phyloP scores from a whole-genome alignment of 1,284 basidiomycete species.

The Cystobasidiaceae sp. region DNA sequence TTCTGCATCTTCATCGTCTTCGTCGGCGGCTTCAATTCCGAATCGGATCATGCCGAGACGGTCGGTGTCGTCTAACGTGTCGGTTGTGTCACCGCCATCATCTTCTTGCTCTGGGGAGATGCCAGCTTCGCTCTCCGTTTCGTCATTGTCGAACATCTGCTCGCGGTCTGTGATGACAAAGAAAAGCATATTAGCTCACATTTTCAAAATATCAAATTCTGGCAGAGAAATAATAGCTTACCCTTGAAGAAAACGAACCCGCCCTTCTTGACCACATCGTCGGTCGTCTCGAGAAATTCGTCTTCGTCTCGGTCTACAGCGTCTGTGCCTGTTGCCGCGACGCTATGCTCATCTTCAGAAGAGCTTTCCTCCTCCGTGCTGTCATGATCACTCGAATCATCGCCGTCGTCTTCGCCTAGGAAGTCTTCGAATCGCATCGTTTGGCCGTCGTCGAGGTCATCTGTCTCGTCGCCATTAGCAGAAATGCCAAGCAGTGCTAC shows the following conservation, averaged over 20 bases:
- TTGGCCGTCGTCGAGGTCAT: constrained; percentile 31
- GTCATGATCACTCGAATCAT: not conserved
- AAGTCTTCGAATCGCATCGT: constrained; percentile 30
- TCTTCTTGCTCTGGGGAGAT: constrained; percentile 26
- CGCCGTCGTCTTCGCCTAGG: constrained; percentile 22
- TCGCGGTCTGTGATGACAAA: no score
- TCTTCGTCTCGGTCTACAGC: constrained; percentile 33
- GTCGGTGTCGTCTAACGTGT: constrained; percentile 41
- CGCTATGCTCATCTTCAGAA: constrained; percentile 16
- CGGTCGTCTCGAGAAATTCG: constrained; percentile 12
- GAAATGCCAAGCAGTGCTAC: constrained; percentile 34
- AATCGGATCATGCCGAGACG: constrained; percentile 39
- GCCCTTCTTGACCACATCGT: constrained; percentile 25
- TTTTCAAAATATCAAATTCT: no score
- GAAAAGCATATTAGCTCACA: no score
- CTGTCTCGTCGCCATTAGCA: constrained; percentile 34
- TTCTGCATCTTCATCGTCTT: constrained; percentile 25
- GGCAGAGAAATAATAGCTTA: not conserved
- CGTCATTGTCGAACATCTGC: constrained; percentile 34
- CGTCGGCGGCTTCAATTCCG: constrained; percentile 39
- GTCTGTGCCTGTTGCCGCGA: constrained; percentile 25
- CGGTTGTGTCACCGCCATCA: constrained; percentile 40
- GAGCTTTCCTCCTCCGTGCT: constrained; percentile 20
- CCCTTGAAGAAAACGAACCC: constrained; percentile 28
- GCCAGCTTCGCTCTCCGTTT: constrained; percentile 34